Evolutionary conservation across 129 eudicot genomes (phyloP), one percentile per base, ranked within the genome.

Genomic region (Flaveria trinervia): DNA sequence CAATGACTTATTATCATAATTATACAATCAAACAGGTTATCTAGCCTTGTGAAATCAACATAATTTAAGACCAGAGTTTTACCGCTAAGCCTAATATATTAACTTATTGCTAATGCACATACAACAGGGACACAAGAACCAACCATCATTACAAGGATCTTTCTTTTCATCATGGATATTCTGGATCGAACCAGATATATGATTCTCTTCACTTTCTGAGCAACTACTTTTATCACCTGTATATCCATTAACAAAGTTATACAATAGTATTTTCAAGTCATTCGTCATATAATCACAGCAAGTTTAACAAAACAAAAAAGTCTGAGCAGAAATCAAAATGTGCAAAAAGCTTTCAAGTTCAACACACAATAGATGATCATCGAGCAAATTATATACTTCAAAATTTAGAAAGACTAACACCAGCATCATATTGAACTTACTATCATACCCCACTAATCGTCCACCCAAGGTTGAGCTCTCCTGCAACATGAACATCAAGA

Each of bases 371-470:
- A 36, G 41, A 36, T 36, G 7, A 5, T 36, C 7, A 36, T 36
- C 7, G 7, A 36, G 41, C 7, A 36, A 36, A 36, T 36, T 36
- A 5, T 36, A 30, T 30, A 3, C 5, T 30, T 30, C 36, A 30
- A 30, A 30, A 30, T 5, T 30, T 30, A 3, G 7, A 36, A 36
- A 36, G 41, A 45, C 3, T 11, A 45, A 45, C 8, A 45, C 50
- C 14, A 8, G 50, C 50, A 45, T 45, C 13, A 16, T 17, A 17
- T n/a, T 54, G 9, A 36, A 77, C 96, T 92, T 86, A 92, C 98
- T 88, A 68, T 86, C 96, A 75, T 92, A 92, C 39, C 81, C 92
- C 75, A 92, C 93, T 80, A 92, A 82, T 43, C 70, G 85, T 17
- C 82, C 43, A 70, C 74, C 74, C 12, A n/a, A 7, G 22, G 69